Conservation (phyloP, 805 yeast species). For the Pichia cabralensis region DNA sequence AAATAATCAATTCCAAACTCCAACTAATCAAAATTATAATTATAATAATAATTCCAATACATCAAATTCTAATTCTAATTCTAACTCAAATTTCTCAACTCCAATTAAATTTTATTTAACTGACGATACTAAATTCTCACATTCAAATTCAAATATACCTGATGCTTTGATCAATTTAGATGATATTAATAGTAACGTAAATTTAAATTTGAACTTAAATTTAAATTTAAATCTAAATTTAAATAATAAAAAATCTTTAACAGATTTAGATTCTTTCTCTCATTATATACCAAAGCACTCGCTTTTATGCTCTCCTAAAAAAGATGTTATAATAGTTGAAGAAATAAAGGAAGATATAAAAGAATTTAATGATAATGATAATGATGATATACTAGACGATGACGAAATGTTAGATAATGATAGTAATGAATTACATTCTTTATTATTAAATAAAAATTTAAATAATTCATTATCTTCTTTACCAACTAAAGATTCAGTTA, state of each 20-base stretch:
- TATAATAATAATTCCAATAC: no score
- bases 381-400: background rate
- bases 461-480: slow-evolving; percentile 20
- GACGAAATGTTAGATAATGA: no score
- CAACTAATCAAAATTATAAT: no score
- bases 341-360: slow-evolving; percentile 24
- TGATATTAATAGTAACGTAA: slow-evolving; percentile 20
- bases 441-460: slow-evolving; percentile 11
- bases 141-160: slow-evolving; percentile 19
- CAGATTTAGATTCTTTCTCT: no score
- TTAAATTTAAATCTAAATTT: slow-evolving; percentile 5
- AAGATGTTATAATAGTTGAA: slow-evolving; percentile 24
- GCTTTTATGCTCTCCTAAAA: slow-evolving; percentile 23
- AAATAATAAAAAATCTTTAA: no score
- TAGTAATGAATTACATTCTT: slow-evolving; percentile 10
- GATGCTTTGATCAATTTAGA: slow-evolving; percentile 28
- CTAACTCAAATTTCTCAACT: slow-evolving; percentile 5
- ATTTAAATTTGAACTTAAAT: no score
- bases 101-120: slow-evolving; percentile 23
- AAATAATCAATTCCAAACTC: no score
- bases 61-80: background rate
- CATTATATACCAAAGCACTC: no score
- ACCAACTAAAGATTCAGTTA: slow-evolving; percentile 14
- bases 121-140: slow-evolving; percentile 22
- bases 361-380: slow-evolving; percentile 1